A percentile compares a stretch with the other conserved stretches of the same genome.
phyloP scores from a whole-genome alignment of 2,329 filamentous ascomycete species.

The Tolypocladium endophyticum region DNA sequence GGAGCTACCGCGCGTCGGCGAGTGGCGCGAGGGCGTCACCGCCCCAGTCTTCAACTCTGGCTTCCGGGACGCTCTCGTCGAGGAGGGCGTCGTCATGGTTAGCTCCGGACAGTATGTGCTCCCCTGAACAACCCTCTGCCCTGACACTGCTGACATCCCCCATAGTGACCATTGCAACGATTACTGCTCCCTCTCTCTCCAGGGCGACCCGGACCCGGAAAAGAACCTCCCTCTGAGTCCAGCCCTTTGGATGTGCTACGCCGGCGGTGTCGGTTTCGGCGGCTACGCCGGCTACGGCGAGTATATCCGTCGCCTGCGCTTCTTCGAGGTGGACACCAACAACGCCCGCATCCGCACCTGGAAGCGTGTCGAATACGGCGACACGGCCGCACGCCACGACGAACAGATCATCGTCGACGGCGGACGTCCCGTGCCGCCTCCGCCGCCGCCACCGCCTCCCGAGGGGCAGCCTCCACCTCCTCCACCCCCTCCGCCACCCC shows the following conservation, averaged over 20 bases:
- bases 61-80: constrained; percentile 83
- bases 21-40: constrained; percentile 74
- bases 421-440: constrained; percentile 32
- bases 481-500: constrained; percentile 3
- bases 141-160: constrained; percentile 8
- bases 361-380: constrained; percentile 71
- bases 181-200: constrained; percentile 66
- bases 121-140: background rate
- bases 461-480: constrained; percentile 4
- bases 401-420: constrained; percentile 57
- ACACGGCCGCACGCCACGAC: constrained; percentile 43
- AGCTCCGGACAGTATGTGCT: constrained; percentile 78
- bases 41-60: constrained; percentile 83
- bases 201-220: constrained; percentile 15
- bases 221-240: constrained; percentile 31
- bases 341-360: constrained; percentile 81
- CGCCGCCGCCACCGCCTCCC: constrained; percentile 7
- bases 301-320: constrained; percentile 70
- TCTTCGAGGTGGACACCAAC: constrained; percentile 93
- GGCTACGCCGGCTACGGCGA: constrained; percentile 88
- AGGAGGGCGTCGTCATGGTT: constrained; percentile 76
- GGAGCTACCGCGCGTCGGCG: constrained; percentile 50
- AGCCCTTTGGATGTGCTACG: constrained; percentile 96
- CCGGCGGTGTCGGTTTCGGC: constrained; percentile 81
- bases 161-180: constrained; percentile 86